phyloP scores from a whole-genome alignment of 2,329 filamentous ascomycete species.

The Trichoderma oligosporum region DNA sequence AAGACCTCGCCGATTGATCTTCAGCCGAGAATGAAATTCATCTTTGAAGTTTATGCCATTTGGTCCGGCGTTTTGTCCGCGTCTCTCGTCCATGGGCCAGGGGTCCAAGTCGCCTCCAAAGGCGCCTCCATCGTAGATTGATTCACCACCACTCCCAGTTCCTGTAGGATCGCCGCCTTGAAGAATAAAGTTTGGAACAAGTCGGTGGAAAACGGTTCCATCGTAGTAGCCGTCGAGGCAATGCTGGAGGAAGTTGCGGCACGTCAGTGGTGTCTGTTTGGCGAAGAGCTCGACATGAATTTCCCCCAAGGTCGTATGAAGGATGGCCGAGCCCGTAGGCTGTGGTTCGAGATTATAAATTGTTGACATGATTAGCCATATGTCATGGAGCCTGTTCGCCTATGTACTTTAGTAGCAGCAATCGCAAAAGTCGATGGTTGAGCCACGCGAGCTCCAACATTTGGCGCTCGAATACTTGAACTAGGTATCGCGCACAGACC shows the following conservation, averaged over 20 bases:
- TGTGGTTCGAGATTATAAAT: constrained; percentile 94
- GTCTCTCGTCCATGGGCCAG: constrained; percentile 63
- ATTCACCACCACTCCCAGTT: constrained; percentile 86
- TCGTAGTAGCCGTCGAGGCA: constrained; percentile 95
- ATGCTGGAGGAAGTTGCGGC: constrained; percentile 92
- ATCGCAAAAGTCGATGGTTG: not conserved
- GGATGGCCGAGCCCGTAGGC: constrained; percentile 84
- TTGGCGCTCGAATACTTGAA: not conserved
- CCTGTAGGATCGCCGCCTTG: constrained; percentile 94
- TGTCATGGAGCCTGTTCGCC: not conserved
- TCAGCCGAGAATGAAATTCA: constrained; percentile 87
- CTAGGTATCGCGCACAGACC: constrained; percentile 5
- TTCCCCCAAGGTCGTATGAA: constrained; percentile 87
- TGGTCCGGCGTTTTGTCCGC: constrained; percentile 57
- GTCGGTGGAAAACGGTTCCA: constrained; percentile 87
- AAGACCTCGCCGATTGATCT: constrained; percentile 86
- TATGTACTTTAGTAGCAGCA: not conserved
- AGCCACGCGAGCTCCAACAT: constrained; percentile 4
- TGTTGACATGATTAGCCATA: constrained; percentile 62
- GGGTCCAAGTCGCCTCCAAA: constrained; percentile 69
- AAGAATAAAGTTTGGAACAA: constrained; percentile 86
- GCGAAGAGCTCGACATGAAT: constrained; percentile 91
- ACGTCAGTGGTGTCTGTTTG: constrained; percentile 85
- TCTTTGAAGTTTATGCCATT: constrained; percentile 65
- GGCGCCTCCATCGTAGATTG: constrained; percentile 82